phyloP scores from a whole-genome alignment of 163 green algal genomes.

The Chloromonas sp. region DNA sequence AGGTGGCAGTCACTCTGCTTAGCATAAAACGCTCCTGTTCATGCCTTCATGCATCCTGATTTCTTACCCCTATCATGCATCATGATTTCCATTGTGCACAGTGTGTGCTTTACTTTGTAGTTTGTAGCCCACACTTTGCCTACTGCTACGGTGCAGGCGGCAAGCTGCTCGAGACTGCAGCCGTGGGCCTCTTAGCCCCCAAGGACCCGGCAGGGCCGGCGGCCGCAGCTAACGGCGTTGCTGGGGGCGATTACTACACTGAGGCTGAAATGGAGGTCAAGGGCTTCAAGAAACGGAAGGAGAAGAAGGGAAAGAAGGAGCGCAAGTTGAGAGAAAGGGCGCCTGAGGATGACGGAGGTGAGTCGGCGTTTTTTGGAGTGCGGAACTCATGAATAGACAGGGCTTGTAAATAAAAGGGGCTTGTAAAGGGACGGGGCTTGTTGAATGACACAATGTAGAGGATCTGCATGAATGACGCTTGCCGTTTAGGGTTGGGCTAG shows the following conservation, averaged over 20 bases:
- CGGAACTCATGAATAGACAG: too few species aligned
- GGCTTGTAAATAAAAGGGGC: too few species aligned
- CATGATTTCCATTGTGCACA: background rate
- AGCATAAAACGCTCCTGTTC: background rate
- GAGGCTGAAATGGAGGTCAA: slow-evolving; percentile 57
- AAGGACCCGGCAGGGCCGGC: background rate
- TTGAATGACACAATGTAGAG: too few species aligned
- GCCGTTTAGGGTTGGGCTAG: too few species aligned
- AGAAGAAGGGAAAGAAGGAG: slow-evolving; percentile 60
- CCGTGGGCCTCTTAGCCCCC: background rate
- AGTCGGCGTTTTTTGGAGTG: background rate
- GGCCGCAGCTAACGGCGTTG: slow-evolving; percentile 2
- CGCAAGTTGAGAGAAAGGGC: slow-evolving; percentile 25
- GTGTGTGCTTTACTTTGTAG: background rate
- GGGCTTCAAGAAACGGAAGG: slow-evolving; percentile 61
- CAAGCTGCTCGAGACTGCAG: slow-evolving; percentile 10
- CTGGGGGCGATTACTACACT: slow-evolving; percentile 51
- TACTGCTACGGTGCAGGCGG: background rate
- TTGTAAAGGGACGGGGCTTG: too few species aligned
- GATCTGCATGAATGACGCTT: too few species aligned
- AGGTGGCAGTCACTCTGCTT: background rate
- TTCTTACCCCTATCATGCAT: background rate
- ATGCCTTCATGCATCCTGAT: background rate
- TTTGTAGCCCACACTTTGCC: too few species aligned
- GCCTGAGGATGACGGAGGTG: background rate